Evolutionary conservation across 495 filamentous ascomycete species (phyloP), one percentile per base, ranked within the genome.

Genomic region (Talaromyces nanjingensis): DNA sequence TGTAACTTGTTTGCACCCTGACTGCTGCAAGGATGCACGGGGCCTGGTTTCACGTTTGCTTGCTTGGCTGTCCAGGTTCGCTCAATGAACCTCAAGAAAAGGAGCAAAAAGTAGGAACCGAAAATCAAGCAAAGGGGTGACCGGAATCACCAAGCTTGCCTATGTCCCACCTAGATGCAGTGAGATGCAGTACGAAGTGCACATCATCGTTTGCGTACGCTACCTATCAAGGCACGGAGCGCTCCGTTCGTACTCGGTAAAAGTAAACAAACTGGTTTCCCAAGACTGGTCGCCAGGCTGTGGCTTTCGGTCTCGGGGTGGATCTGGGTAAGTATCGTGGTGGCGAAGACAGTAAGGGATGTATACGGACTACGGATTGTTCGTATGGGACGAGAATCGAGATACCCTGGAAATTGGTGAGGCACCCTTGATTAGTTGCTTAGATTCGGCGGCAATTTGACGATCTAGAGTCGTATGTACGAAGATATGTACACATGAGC

Each of bases 21-120:
- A 31, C 31, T 33, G 12, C 31, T 59, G 56, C 56, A 59, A 37
- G 56, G 27, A 59, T 59, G 56, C 56, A 59, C 56, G 56, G 56
- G 27, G 16, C 56, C 8, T 37, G 24, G 9, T 59, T 37, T 59
- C 27, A 37, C 56, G 56, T 33, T 59, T 59, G 31, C 55, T 33
- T 33, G 14, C 27, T 37, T 37, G 56, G 56, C 56, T 59, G 53
- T 29, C 27, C 20, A 16, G 9, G 14, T 22, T 37, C 31, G 56
- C n/a, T 37, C 16, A 2, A 31, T 18, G 14, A 37, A 37, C 5
- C 6, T 59, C 5, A 59, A 4, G 18, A 59, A 59, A 20, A 24
- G 31, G 27, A 31, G 27, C 9, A 31, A 37, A 12, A 59, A 37
- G 29, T 33, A 59, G 52, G 20, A 20, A 25, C 52, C 25, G 52